A percentile compares a stretch with the other conserved stretches of the same genome.
Evolutionary conservation across 1,139 yeast species (phyloP).

Genomic region (Sugiyamaella paludigena): DNA sequence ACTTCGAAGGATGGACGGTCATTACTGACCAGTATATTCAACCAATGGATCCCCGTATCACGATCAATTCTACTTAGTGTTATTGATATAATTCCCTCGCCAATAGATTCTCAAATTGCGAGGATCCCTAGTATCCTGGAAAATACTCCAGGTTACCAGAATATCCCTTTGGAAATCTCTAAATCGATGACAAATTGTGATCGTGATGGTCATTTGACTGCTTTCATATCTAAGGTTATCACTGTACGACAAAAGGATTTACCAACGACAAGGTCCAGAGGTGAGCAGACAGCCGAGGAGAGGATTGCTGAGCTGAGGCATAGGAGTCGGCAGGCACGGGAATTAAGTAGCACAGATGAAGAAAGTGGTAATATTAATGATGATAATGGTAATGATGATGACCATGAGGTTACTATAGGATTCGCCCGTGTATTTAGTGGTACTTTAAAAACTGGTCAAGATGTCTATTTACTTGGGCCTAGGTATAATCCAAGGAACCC

Average conservation of each 20-base stretch:
- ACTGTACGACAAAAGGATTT: constrained; percentile 80
- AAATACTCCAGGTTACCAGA: constrained; percentile 50
- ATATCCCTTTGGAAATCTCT: constrained; percentile 51
- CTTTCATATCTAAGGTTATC: constrained; percentile 85
- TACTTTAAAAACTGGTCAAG: constrained; percentile 68
- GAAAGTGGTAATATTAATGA: constrained; percentile 15
- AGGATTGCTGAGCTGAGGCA: constrained; percentile 60
- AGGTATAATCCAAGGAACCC: constrained; percentile 76
- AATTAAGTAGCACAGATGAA: constrained; percentile 40
- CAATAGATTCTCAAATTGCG: constrained; percentile 65
- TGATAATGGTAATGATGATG: constrained; percentile 20
- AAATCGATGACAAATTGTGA: constrained; percentile 66
- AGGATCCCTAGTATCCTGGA: constrained; percentile 69
- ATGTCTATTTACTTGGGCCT: constrained; percentile 75
- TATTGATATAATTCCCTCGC: constrained; percentile 82
- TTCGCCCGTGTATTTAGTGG: constrained; percentile 91
- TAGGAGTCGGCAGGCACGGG: constrained; percentile 66
- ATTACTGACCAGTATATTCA: constrained; percentile 66
- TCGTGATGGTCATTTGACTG: constrained; percentile 60
- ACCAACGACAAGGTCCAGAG: constrained; percentile 45
- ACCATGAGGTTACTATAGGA: constrained; percentile 58
- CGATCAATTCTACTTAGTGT: constrained; percentile 82
- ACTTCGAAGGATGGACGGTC: constrained; percentile 72
- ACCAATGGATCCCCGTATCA: constrained; percentile 94
- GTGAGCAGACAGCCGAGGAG: constrained; percentile 18